A percentile compares a stretch with the other conserved stretches of the same genome.
These are phyloP conservation scores for Diplodia sapinea DNA, from an alignment of 2,329 filamentous ascomycete species.

Conservation along the genomic window DNA sequence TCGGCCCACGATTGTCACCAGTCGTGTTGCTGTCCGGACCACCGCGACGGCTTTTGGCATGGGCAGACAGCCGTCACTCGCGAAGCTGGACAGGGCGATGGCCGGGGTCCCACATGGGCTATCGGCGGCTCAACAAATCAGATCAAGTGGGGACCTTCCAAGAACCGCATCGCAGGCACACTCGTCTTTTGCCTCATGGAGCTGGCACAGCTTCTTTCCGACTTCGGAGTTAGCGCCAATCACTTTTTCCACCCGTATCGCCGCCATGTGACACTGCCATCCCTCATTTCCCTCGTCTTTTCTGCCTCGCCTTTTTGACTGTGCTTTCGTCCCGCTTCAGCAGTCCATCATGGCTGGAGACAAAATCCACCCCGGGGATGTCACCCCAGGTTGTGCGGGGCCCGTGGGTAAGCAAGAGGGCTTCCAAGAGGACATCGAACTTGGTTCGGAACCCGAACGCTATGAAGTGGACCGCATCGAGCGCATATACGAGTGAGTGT, in stretches of 20 bases:
- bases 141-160: slow-evolving; percentile 19
- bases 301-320: background rate
- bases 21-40: too few species aligned
- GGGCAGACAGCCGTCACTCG: background rate
- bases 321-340: background rate
- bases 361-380: slow-evolving; percentile 16
- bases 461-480: slow-evolving; percentile 47
- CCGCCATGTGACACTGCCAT: slow-evolving; percentile 5
- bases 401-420: slow-evolving; percentile 38
- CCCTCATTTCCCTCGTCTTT: background rate
- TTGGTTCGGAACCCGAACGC: slow-evolving; percentile 35
- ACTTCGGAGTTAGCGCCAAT: slow-evolving; percentile 30
- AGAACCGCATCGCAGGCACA: slow-evolving; percentile 3
- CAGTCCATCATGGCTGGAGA: slow-evolving; percentile 14
- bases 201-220: slow-evolving; percentile 20
- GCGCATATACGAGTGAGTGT: slow-evolving; percentile 46
- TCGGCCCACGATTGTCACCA: background rate
- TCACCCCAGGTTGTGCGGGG: slow-evolving; percentile 24
- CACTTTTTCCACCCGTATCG: slow-evolving; percentile 6
- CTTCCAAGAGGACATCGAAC: slow-evolving; percentile 43
- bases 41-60: background rate
- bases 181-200: slow-evolving; percentile 16
- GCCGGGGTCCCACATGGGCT: slow-evolving; percentile 14
- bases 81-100: background rate
- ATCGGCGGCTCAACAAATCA: slow-evolving; percentile 29